Conservation (phyloP, 495 filamentous ascomycete genomes). For the Penicillium macrosclerotiorum region DNA sequence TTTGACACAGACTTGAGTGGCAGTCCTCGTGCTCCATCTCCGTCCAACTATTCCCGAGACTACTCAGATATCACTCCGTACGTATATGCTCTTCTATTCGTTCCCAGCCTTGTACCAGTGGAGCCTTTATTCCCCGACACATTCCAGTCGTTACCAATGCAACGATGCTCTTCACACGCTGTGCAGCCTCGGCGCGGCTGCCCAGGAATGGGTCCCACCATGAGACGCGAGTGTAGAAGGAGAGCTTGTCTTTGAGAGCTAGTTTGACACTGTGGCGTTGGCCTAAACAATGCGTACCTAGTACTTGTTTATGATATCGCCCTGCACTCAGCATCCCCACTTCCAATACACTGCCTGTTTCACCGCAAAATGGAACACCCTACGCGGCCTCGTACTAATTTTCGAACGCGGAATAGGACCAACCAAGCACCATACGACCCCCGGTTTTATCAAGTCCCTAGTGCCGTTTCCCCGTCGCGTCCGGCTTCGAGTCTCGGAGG, state of each 20-base stretch:
- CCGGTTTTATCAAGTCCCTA: constrained; percentile 33
- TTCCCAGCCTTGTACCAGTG: background rate
- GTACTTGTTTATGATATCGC: constrained; percentile 9
- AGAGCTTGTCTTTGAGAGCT: background rate
- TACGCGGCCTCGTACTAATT: constrained; percentile 29
- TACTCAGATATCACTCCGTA: constrained; percentile 44
- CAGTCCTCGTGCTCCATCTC: constrained; percentile 16
- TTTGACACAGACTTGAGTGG: constrained; percentile 24
- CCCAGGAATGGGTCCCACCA: constrained; percentile 7
- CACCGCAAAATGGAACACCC: constrained; percentile 14
- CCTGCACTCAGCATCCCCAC: background rate
- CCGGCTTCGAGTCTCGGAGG: constrained; percentile 54
- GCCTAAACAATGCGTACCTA: constrained; percentile 12
- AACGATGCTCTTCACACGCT: constrained; percentile 8
- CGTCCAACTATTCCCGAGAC: constrained; percentile 16
- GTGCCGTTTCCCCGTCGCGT: constrained; percentile 41
- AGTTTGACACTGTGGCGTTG: background rate
- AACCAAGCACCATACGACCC: constrained; percentile 23
- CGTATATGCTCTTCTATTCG: constrained; percentile 18
- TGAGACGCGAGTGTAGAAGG: too few relatives aligned
- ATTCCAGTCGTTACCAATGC: constrained; percentile 23
- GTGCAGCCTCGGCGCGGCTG: too few relatives aligned
- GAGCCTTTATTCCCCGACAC: constrained; percentile 13
- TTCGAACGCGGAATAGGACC: constrained; percentile 23
- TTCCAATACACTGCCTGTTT: background rate